These are phyloP conservation scores for Zasmidium citrigriseum DNA, from an alignment of 2,329 filamentous ascomycete genomes.

Conservation along the genomic window DNA sequence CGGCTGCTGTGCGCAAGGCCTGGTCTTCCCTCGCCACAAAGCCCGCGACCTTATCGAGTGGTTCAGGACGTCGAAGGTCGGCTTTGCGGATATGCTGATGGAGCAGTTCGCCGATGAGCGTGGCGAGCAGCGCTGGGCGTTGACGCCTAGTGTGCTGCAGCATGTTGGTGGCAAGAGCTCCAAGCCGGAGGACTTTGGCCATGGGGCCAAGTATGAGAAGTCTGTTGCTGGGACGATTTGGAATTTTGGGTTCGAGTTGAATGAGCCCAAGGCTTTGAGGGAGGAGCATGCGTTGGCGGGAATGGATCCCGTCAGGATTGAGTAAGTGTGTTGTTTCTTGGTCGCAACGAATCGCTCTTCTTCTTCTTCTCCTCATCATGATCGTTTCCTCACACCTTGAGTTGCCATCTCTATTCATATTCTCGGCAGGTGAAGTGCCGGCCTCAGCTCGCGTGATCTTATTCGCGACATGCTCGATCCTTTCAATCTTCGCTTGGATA, in stretches of 20 bases:
- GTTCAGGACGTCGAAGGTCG: constrained; percentile 24
- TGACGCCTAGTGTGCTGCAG: constrained; percentile 47
- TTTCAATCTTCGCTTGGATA: no score
- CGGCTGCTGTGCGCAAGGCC: constrained; percentile 48
- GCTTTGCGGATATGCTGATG: constrained; percentile 43
- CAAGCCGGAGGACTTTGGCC: constrained; percentile 27
- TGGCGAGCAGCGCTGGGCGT: constrained; percentile 42
- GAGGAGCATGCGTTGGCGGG: constrained; percentile 29
- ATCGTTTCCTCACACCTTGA: no score
- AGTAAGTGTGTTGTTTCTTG: no score
- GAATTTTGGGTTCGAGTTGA: constrained; percentile 42
- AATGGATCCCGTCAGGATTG: no score
- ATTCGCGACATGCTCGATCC: no score
- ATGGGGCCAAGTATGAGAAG: no score
- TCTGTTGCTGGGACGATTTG: constrained; percentile 37
- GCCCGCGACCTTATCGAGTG: constrained; percentile 32
- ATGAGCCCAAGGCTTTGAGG: constrained; percentile 29
- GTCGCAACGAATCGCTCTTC: no score
- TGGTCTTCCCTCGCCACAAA: constrained; percentile 43
- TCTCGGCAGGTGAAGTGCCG: no score
- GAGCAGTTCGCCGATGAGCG: constrained; percentile 45
- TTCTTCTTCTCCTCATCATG: no score
- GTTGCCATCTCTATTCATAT: no score
- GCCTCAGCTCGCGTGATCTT: no score
- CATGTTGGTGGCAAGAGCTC: constrained; percentile 46